phyloP scores from a whole-genome alignment of 345 rosid species.

The Lepidium africanum region DNA sequence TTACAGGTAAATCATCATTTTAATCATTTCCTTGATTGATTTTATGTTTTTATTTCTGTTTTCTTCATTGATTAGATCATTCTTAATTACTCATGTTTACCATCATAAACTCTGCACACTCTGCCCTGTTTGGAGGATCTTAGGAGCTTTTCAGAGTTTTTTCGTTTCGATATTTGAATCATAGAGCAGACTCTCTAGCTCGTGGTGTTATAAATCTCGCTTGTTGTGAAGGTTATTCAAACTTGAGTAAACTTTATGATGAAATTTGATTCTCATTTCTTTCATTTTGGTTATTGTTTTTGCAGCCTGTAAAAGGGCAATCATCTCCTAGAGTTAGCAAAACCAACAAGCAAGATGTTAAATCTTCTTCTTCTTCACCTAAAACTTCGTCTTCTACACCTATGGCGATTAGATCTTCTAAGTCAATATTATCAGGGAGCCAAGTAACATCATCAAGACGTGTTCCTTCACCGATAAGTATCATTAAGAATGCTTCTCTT shows the following conservation, averaged over 20 bases:
- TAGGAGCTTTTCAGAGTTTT: no score
- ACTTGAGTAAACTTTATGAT: background rate
- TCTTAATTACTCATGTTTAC: background rate
- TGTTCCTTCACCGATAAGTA: conserved; percentile 12
- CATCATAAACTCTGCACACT: background rate
- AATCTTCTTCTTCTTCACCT: conserved; percentile 13
- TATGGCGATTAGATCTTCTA: conserved; percentile 21
- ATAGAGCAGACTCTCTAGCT: no score
- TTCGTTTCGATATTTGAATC: no score
- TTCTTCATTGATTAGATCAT: conserved; percentile 11
- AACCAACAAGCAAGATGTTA: conserved; percentile 26
- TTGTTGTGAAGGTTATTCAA: background rate
- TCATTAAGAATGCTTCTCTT: conserved; percentile 14
- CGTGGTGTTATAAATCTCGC: no score
- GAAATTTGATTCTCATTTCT: background rate
- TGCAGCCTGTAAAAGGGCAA: conserved; percentile 29
- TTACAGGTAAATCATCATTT: conserved; percentile 32
- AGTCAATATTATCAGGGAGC: conserved; percentile 13
- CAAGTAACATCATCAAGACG: conserved; percentile 18
- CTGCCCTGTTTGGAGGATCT: no score
- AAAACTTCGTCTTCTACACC: conserved; percentile 14
- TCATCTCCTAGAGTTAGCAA: conserved; percentile 26
- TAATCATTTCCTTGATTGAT: background rate
- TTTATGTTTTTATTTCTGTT: background rate
- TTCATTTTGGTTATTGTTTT: background rate